Percentiles rank a stretch among this genome's conserved stretches.
Evolutionary conservation across 2,329 filamentous ascomycete species (phyloP).

Genomic region (Hypoxylon sp.): DNA sequence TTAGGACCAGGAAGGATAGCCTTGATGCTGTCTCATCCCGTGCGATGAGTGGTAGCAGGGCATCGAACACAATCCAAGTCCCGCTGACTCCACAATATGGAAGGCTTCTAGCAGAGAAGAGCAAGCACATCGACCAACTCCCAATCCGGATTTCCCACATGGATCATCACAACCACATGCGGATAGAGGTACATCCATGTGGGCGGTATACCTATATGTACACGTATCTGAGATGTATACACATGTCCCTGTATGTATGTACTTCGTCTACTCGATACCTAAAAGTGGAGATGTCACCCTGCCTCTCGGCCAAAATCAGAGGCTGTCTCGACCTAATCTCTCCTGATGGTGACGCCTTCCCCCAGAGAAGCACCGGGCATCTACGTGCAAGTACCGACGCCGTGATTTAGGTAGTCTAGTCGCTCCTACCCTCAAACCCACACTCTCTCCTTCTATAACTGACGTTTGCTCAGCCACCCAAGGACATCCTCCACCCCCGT

Average conservation of each 20-base stretch:
- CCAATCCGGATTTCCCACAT: neutral
- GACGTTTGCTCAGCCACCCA: constrained; percentile 6
- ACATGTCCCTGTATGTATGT: constrained; percentile 11
- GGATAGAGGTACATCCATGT: neutral
- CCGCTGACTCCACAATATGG: constrained; percentile 11
- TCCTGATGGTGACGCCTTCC: constrained; percentile 35
- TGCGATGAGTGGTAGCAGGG: constrained; percentile 15
- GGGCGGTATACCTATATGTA: neutral
- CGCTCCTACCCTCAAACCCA: constrained; percentile 7
- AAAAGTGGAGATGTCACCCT: constrained; percentile 39
- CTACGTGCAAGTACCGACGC: constrained; percentile 11
- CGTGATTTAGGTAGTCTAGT: neutral
- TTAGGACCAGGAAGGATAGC: neutral
- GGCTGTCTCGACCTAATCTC: constrained; percentile 43
- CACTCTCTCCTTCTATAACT: constrained; percentile 31
- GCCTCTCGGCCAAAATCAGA: constrained; percentile 38
- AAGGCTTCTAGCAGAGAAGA: constrained; percentile 21
- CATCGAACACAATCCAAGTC: constrained; percentile 14
- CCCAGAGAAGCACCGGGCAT: constrained; percentile 29
- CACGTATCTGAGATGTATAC: constrained; percentile 5
- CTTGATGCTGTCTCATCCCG: constrained; percentile 14
- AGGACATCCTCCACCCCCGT: constrained; percentile 2
- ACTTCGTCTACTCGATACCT: constrained; percentile 37
- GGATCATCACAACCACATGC: neutral
- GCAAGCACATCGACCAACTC: neutral